Base-by-base conservation (phyloP, 768 basidiomycete species). In the Boletales sp. region DNA sequence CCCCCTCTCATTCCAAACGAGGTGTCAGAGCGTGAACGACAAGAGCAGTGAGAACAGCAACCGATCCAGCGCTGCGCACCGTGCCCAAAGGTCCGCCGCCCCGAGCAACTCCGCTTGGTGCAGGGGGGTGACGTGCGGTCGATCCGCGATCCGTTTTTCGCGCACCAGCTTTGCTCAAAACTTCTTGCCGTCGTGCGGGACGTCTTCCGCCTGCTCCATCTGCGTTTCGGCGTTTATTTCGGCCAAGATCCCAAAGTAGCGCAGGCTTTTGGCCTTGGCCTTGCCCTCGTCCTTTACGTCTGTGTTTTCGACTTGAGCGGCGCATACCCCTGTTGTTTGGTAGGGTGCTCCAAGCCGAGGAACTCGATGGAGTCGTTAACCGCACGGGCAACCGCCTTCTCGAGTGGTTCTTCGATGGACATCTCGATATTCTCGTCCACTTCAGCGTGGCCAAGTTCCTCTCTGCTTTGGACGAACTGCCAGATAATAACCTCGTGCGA, bases 51-150 rank as follows among this genome's bases (percentile, higher is more conserved):
- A 74, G 0, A 49, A 39, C 8, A 56, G 50, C 31, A 60, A 48
- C 35, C 4, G 53, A n/a, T 52, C 50, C 6, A 68, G 43, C 8
- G 27, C 39, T 1, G 29, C 8, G 36, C 66, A 68, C 18, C 45
- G 62, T 11, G 70, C 63, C 84, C 84, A 86, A 9, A 83, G 62
- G 31, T 55, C 60, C 27, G 48, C 34, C 8, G 68, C 60, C 62
- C 61, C 40, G 0, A 68, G 66, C 6, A 76, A 67, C n/a, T 67
- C 50, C 18, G 82, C 83, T 54, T 66, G 64, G 67, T 99, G 97
- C 29, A 86, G 85, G 51, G 98, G 72, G 2, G 95, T 98, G 48
- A 97, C 75, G 68, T 98, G 97, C 1, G 94, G 92, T 4, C 77
- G 69, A 36, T 65, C 56, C 14, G 78, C 63, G 13, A 95, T 66